Conservation (phyloP, 129 eudicot species). For the Ambrosia trifida region DNA sequence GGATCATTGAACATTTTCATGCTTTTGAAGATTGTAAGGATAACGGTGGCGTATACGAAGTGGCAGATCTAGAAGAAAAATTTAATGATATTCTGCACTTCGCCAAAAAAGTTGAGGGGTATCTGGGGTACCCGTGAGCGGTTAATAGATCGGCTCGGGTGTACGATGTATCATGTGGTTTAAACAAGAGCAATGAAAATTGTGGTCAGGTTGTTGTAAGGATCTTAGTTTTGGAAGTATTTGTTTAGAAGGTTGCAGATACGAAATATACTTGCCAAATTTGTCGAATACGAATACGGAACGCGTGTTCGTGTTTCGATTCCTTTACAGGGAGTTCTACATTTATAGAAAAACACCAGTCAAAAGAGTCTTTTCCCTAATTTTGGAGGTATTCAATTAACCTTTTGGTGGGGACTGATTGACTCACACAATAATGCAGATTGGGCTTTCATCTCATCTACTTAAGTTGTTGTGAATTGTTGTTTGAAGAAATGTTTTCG, state of each 20-base stretch:
- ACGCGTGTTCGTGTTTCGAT: conserved; percentile 22
- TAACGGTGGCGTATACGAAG: too few species aligned
- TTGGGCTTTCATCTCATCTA: conserved; percentile 9
- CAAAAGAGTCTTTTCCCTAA: conserved; percentile 21
- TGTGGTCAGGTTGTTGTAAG: conserved; percentile 26
- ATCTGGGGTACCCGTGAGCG: too few species aligned
- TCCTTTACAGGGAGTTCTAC: conserved; percentile 24
- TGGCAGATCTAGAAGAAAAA: too few species aligned
- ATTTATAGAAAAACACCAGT: conserved; percentile 27
- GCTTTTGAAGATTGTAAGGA: too few species aligned
- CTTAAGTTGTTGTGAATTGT: conserved; percentile 3
- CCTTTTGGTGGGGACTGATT: conserved; percentile 35
- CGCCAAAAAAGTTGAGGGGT: too few species aligned
- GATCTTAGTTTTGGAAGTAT: conserved; percentile 36
- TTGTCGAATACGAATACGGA: conserved; percentile 17
- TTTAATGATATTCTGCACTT: too few species aligned
- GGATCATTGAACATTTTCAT: too few species aligned
- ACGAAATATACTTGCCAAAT: conserved; percentile 27
- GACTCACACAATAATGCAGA: conserved; percentile 32
- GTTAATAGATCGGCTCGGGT: too few species aligned
- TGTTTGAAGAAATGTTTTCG: conserved; percentile 20
- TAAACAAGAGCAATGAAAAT: conserved; percentile 20
- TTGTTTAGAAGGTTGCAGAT: conserved; percentile 31
- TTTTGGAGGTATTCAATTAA: conserved; percentile 35
- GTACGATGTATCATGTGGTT: conserved; percentile 38